These are phyloP conservation scores for Plasmodium falciparum DNA, from an alignment of 169 alveolate species.

Conservation along the genomic window DNA sequence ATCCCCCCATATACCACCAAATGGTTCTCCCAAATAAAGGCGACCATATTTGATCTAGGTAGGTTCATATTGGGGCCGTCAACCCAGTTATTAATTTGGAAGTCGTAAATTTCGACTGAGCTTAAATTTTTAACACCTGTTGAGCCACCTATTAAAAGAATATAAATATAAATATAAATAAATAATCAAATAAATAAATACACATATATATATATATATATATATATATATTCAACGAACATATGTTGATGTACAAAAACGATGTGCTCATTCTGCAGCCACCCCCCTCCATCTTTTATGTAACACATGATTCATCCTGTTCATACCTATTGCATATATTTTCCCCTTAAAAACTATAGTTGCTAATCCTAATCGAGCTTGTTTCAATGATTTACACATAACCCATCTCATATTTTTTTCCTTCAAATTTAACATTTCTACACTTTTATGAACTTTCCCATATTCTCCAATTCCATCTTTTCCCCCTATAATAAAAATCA, in stretches of 20 bases:
- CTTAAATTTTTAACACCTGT: constrained; percentile 64
- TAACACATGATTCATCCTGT: constrained; percentile 2
- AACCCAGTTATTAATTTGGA: constrained; percentile 31
- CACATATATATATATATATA: too few species aligned
- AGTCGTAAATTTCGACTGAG: constrained; percentile 74
- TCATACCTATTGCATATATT: constrained; percentile 68
- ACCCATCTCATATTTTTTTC: constrained; percentile 70
- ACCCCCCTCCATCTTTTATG: too few species aligned
- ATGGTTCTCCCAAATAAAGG: constrained; percentile 60
- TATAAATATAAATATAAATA: neutral
- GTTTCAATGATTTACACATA: constrained; percentile 62
- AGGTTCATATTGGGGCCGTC: constrained; percentile 58
- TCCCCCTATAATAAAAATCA: constrained; percentile 66
- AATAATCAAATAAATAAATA: too few species aligned
- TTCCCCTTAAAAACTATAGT: constrained; percentile 55
- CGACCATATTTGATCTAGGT: constrained; percentile 58
- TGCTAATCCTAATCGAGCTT: constrained; percentile 61
- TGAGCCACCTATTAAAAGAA: constrained; percentile 48
- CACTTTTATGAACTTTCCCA: constrained; percentile 72
- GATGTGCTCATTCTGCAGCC: neutral
- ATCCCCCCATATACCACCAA: constrained; percentile 71
- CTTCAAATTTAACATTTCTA: constrained; percentile 73
- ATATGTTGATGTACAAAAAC: neutral
- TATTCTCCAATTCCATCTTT: constrained; percentile 74
- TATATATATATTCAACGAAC: too few species aligned